These are phyloP conservation scores for Fragilariopsis cylindrus DNA, from an alignment of 108 stramenopile genomes.

Conservation along the genomic window DNA sequence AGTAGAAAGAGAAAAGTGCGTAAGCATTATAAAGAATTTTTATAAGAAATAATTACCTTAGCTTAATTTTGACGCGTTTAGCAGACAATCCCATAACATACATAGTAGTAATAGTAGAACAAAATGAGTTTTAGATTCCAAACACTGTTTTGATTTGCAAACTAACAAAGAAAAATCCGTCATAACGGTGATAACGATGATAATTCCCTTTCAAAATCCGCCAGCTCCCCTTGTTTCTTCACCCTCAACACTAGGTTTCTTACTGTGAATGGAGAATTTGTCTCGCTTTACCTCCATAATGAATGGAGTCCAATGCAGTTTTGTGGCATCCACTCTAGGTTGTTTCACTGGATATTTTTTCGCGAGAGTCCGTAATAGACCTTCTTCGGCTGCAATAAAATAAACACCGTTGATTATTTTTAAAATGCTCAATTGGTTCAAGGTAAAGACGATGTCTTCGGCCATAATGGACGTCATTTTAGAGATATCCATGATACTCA, in stretches of 20 bases:
- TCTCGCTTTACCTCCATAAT: conserved; percentile 94
- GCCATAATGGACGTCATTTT: conserved; percentile 95
- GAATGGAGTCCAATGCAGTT: conserved; percentile 97
- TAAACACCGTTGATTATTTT: conserved; percentile 92
- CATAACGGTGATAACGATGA: no score
- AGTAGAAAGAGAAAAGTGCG: no score
- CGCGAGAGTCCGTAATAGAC: conserved; percentile 69
- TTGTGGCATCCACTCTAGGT: conserved; percentile 85
- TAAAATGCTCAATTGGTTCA: conserved; percentile 90
- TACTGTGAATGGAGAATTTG: conserved; percentile 96
- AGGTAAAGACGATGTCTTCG: conserved; percentile 94
- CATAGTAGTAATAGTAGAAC: no score
- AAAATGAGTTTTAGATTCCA: no score
- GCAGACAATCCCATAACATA: no score
- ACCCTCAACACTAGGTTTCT: conserved; percentile 76
- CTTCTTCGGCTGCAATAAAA: conserved; percentile 86
- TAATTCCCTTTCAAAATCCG: conserved; percentile 2
- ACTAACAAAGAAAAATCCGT: no score
- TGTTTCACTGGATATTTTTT: conserved; percentile 95
- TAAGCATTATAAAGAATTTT: no score
- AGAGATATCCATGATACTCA: conserved; percentile 92
- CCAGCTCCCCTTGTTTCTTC: conserved; percentile 32
- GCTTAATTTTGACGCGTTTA: no score
- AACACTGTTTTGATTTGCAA: no score
- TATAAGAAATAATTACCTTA: no score